Evolutionary conservation across 148 eudicot species (phyloP).

Genomic region (Nepenthes gracilis): DNA sequence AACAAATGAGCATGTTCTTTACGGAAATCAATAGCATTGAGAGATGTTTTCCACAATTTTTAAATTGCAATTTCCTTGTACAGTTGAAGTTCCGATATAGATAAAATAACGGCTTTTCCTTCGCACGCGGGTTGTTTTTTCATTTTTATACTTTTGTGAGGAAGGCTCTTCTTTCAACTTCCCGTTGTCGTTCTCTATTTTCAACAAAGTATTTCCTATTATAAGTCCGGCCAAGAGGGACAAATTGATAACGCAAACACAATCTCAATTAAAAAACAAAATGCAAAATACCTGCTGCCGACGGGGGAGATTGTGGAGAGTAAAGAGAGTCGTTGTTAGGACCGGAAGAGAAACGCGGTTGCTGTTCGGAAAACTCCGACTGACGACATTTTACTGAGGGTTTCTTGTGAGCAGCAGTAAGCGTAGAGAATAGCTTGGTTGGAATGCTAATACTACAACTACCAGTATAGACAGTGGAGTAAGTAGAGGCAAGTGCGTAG

Average conservation of each 20-base stretch:
- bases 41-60: too few relatives aligned
- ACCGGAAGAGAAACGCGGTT: conserved; percentile 13
- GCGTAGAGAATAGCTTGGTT: background rate
- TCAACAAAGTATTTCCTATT: too few relatives aligned
- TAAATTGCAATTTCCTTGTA: background rate
- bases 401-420: conserved; percentile 3
- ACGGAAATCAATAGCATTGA: too few relatives aligned
- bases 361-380: conserved; percentile 27
- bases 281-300: background rate
- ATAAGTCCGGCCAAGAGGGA: too few relatives aligned
- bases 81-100: too few relatives aligned
- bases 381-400: conserved; percentile 34
- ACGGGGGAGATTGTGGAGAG: conserved; percentile 7
- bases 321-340: conserved; percentile 1
- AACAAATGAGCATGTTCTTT: background rate
- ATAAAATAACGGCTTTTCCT: too few relatives aligned
- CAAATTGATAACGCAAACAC: background rate
- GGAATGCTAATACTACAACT: background rate
- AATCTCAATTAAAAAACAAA: background rate
- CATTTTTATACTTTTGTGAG: too few relatives aligned
- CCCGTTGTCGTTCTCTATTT: too few relatives aligned
- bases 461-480: background rate
- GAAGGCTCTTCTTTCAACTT: too few relatives aligned
- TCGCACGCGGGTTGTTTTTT: too few relatives aligned
- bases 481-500: background rate